phyloP scores from a whole-genome alignment of 306 rosid species.

The Dryas drummondii region DNA sequence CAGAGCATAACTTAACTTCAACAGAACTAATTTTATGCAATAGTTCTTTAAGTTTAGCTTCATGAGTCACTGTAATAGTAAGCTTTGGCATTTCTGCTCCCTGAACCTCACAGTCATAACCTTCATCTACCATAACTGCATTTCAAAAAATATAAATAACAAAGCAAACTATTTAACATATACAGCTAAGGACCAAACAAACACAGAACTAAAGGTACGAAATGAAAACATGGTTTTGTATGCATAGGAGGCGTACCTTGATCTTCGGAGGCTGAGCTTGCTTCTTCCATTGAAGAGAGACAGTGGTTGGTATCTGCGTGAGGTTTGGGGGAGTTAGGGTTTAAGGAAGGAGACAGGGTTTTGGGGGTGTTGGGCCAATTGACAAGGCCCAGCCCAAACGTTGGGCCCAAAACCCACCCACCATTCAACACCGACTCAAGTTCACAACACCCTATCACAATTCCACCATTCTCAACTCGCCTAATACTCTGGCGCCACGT shows the following conservation, averaged over 20 bases:
- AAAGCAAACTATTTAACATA: background rate
- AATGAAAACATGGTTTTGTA: background rate
- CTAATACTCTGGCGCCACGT: slow-evolving; percentile 25
- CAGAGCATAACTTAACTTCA: slow-evolving; percentile 41
- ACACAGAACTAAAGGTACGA: background rate
- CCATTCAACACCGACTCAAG: too few relatives aligned
- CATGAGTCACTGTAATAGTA: slow-evolving; percentile 28
- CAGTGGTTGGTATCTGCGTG: background rate
- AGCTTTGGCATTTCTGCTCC: slow-evolving; percentile 23
- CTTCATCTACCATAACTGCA: slow-evolving; percentile 30
- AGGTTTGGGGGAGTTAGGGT: background rate
- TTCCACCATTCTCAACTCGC: background rate
- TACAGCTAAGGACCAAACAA: too few relatives aligned
- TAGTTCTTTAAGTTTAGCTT: slow-evolving; percentile 45
- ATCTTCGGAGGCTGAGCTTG: slow-evolving; percentile 9
- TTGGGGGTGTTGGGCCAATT: background rate
- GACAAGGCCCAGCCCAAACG: background rate
- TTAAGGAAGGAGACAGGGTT: slow-evolving; percentile 4
- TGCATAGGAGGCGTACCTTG: background rate
- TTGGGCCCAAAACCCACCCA: too few relatives aligned
- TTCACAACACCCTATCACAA: background rate
- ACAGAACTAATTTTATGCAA: slow-evolving; percentile 30
- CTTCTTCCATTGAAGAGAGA: slow-evolving; percentile 10
- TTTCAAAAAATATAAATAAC: background rate
- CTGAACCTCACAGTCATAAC: slow-evolving; percentile 17